A percentile compares a stretch with the other conserved stretches of the same genome.
Evolutionary conservation across 2,329 filamentous ascomycete species (phyloP).

Genomic region (Fusarium annulatum): DNA sequence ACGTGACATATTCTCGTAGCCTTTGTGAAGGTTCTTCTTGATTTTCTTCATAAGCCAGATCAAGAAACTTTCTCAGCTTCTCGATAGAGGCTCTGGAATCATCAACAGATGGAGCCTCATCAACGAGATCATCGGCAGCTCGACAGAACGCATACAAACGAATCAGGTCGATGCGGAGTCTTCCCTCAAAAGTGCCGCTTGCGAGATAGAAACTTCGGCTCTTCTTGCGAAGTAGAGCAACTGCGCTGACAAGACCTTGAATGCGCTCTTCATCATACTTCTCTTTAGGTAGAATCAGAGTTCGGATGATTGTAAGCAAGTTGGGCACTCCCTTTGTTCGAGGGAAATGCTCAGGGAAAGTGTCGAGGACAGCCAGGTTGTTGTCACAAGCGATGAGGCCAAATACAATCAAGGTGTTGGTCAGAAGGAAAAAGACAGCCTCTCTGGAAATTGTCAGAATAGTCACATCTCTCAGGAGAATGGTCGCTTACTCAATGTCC

Average conservation of each 20-base stretch:
- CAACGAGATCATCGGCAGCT: constrained; percentile 78
- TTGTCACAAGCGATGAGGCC: constrained; percentile 77
- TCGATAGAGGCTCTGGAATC: constrained; percentile 69
- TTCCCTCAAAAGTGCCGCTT: constrained; percentile 74
- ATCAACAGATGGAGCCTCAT: constrained; percentile 65
- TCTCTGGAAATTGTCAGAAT: constrained; percentile 54
- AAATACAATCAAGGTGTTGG: constrained; percentile 76
- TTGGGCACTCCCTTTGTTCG: constrained; percentile 50
- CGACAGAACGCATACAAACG: constrained; percentile 79
- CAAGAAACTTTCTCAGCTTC: constrained; percentile 67
- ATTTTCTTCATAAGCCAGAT: constrained; percentile 52
- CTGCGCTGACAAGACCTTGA: constrained; percentile 67
- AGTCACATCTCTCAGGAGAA: rapidly evolving
- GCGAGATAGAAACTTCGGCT: constrained; percentile 81
- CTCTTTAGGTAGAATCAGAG: constrained; percentile 57
- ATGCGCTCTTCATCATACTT: constrained; percentile 69
- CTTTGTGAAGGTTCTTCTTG: background rate
- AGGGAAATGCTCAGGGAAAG: constrained; percentile 69
- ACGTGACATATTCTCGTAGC: constrained; percentile 52
- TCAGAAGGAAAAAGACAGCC: constrained; percentile 77
- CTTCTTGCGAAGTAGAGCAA: constrained; percentile 68
- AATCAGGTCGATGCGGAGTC: constrained; percentile 74
- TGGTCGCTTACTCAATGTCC: constrained; percentile 66
- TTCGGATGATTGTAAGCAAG: constrained; percentile 56
- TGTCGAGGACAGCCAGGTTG: constrained; percentile 71